phyloP scores from a whole-genome alignment of 2,329 filamentous ascomycete species.

The Ophiostoma montium region DNA sequence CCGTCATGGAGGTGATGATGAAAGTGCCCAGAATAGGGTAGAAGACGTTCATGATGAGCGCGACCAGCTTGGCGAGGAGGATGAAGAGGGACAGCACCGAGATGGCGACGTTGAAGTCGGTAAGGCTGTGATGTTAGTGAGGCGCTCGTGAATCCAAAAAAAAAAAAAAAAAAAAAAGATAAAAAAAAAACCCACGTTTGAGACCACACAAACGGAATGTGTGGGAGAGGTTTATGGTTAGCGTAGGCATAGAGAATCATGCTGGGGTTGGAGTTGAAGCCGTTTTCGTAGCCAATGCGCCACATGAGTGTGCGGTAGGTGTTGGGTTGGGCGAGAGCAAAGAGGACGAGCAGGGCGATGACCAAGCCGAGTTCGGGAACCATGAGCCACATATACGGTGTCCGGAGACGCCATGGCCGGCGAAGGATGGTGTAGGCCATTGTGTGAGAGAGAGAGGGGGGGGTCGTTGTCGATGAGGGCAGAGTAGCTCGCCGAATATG shows the following conservation, averaged over 20 bases:
- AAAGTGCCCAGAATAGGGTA: conserved; percentile 49
- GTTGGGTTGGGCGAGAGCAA: conserved; percentile 59
- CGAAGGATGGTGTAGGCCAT: conserved; percentile 43
- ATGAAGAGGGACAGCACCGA: conserved; percentile 65
- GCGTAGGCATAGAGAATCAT: conserved; percentile 59
- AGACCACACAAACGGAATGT: conserved; percentile 59
- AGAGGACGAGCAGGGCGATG: conserved; percentile 53
- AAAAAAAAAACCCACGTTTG: conserved; percentile 40
- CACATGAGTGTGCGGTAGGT: conserved; percentile 59
- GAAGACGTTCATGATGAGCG: conserved; percentile 58
- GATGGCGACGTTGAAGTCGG: conserved; percentile 63
- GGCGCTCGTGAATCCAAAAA: not conserved
- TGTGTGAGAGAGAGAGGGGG: not conserved
- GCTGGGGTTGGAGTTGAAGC: conserved; percentile 60
- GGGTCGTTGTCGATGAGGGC: no score
- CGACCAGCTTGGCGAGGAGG: conserved; percentile 54
- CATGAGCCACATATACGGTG: conserved; percentile 49
- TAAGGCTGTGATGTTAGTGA: conserved; percentile 32
- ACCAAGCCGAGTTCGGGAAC: conserved; percentile 50
- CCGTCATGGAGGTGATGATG: conserved; percentile 41
- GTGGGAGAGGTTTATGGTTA: conserved; percentile 50
- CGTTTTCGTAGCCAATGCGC: conserved; percentile 54
- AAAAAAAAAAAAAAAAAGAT: not conserved
- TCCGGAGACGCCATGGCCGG: conserved; percentile 43
- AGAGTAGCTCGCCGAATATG: no score